Percentiles rank a stretch among this genome's conserved stretches.
Conservation (phyloP, 2,329 filamentous ascomycete species). For the Aspergillus vadensis region DNA sequence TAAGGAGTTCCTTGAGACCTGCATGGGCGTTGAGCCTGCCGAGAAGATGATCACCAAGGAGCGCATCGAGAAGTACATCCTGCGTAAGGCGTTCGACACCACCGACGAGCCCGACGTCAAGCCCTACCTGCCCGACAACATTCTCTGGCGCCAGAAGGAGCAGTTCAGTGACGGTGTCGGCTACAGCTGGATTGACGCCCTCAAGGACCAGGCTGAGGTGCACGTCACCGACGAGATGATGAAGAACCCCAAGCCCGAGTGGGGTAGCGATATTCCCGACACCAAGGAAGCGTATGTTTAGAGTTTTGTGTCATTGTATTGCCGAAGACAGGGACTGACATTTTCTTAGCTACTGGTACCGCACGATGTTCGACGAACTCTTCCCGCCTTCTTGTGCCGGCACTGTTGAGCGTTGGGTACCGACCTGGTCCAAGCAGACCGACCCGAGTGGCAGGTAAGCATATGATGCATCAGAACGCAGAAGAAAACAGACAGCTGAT, state of each 20-base stretch:
- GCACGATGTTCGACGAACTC: conserved; percentile 97
- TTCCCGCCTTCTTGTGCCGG: conserved; percentile 89
- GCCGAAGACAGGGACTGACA: conserved; percentile 20
- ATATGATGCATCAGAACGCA: neutral
- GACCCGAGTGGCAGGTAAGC: conserved; percentile 87
- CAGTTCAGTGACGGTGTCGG: conserved; percentile 98
- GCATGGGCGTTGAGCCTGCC: conserved; percentile 90
- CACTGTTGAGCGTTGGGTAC: conserved; percentile 95
- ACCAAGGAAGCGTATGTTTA: conserved; percentile 85
- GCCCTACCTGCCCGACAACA: conserved; percentile 92
- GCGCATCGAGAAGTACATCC: conserved; percentile 93
- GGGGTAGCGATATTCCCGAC: conserved; percentile 89
- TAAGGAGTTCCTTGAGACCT: conserved; percentile 89
- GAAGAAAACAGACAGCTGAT: conserved; percentile 10
- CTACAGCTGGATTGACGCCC: conserved; percentile 97
- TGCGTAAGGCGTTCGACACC: conserved; percentile 97
- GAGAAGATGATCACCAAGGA: conserved; percentile 96
- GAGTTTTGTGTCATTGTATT: neutral
- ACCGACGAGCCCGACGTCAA: conserved; percentile 75
- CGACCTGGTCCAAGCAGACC: conserved; percentile 94
- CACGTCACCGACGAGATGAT: conserved; percentile 96
- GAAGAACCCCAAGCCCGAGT: conserved; percentile 96
- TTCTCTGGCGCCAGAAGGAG: conserved; percentile 98
- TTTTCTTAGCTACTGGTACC: conserved; percentile 81
- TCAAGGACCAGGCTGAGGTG: conserved; percentile 90